Base-by-base conservation (phyloP, 2,329 filamentous ascomycete species). In the Fusarium mundagurra region DNA sequence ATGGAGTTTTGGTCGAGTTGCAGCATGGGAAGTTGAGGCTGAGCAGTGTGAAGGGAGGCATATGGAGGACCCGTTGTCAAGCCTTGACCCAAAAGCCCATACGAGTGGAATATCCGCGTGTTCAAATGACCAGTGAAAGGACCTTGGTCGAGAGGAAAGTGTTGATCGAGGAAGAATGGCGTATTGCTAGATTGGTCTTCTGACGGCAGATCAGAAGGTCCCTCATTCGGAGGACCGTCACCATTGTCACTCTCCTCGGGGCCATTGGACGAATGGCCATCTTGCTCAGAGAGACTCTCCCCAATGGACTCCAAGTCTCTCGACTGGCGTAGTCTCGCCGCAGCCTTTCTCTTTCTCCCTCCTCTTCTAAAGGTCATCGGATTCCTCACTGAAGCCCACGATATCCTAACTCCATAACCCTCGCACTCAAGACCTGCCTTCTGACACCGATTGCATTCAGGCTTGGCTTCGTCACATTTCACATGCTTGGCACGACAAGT, bases 401-500 rank as follows among this genome's bases (percentile, higher is more conserved):
- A 77, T 4, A 78, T 54, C 24, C 76, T 72, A 0, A 78, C 67
- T 6, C 75, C 76, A 36, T 78, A 78, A 1, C 76, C 76, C 14
- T 78, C 76, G 3, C 76, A 78, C 7, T 63, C 55, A 2, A 76
- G 22, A 2, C 76, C 76, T 0, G 75, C 67, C 20, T 69, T 71
- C 3, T 61, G 75, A 27, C 76, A 78, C 10, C 76, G 76, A 18
- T 69, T 54, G 41, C 76, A 78, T 3, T 61, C 50, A 1, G 76
- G 76, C 8, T 75, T 72, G 0, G 69, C 58, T 57, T 78, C 76
- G 38, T 76, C 73, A 57, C 73, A 76, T 20, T 78, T 78, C 62
- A 78, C 62, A 33, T 78, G 76, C 38, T 77, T 78, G 11, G 76
- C 75, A 11, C 76, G 65, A 65, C 76, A 78, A 2, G 76, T 78